Conservation (phyloP, 2,329 filamentous ascomycete species). For the Kalmusia sp. region DNA sequence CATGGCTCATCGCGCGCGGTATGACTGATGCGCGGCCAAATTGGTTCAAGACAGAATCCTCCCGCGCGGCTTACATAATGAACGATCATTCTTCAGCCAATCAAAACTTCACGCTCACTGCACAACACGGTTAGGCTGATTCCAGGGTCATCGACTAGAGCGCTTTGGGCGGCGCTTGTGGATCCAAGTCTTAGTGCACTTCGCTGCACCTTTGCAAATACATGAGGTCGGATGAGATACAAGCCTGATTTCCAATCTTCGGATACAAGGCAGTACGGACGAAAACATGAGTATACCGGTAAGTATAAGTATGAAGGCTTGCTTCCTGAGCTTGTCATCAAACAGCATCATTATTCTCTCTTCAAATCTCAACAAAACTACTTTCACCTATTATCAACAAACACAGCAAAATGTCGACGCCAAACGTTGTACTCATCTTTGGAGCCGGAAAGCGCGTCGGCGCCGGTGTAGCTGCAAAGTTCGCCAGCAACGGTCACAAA, state of each 20-base stretch:
- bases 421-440: neutral
- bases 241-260: neutral
- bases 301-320: neutral
- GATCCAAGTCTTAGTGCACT: too few relatives aligned
- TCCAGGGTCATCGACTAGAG: too few relatives aligned
- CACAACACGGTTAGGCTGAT: too few relatives aligned
- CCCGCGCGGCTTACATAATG: too few relatives aligned
- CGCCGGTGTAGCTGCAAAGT: constrained; percentile 2
- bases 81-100: too few relatives aligned
- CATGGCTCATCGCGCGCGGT: too few relatives aligned
- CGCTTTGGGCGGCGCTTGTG: too few relatives aligned
- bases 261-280: neutral
- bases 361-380: neutral
- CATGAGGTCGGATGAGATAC: neutral
- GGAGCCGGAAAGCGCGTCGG: constrained; percentile 11
- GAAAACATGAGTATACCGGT: neutral
- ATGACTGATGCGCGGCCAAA: too few relatives aligned
- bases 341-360: neutral
- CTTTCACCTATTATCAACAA: too few relatives aligned
- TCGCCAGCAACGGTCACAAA: constrained; percentile 7
- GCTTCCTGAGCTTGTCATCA: neutral
- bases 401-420: neutral
- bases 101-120: too few relatives aligned
- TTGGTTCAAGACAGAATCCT: too few relatives aligned
- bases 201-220: too few relatives aligned